phyloP scores from a whole-genome alignment of 2,329 filamentous ascomycete species.

The Davidsoniella neocaledoniae region DNA sequence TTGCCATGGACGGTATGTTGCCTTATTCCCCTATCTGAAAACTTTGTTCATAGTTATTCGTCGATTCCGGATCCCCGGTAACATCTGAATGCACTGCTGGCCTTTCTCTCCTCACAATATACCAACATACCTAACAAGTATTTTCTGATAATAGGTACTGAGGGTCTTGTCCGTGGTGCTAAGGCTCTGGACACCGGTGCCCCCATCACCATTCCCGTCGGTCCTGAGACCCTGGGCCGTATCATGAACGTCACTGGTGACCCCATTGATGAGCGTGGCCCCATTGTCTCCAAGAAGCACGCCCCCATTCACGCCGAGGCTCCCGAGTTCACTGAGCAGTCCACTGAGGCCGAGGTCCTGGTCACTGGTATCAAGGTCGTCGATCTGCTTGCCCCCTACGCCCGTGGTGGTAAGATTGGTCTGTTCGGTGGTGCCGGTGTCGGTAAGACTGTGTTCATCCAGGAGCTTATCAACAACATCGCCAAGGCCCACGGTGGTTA shows the following conservation, averaged over 20 bases:
- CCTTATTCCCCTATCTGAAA: not conserved
- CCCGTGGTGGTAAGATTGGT: slow-evolving; percentile 99
- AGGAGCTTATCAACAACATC: slow-evolving; percentile 99
- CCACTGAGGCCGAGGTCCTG: slow-evolving; percentile 87
- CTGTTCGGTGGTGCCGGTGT: slow-evolving; percentile 99
- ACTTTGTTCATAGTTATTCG: not conserved
- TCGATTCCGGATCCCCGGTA: not conserved
- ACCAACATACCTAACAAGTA: slow-evolving; percentile 2
- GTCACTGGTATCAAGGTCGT: slow-evolving; percentile 99
- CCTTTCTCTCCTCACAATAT: not conserved
- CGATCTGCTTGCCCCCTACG: slow-evolving; percentile 95
- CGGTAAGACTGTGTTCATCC: slow-evolving; percentile 99
- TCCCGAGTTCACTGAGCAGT: slow-evolving; percentile 86
- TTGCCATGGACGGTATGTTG: slow-evolving; percentile 96
- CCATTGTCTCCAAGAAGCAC: slow-evolving; percentile 82
- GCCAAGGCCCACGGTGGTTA: slow-evolving; percentile 99
- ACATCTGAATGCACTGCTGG: not conserved
- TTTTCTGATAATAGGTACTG: slow-evolving; percentile 56
- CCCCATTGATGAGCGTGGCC: slow-evolving; percentile 98
- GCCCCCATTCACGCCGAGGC: slow-evolving; percentile 88
- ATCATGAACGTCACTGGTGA: slow-evolving; percentile 99
- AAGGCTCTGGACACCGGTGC: slow-evolving; percentile 74
- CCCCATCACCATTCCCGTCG: slow-evolving; percentile 94
- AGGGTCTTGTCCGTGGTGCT: slow-evolving; percentile 93
- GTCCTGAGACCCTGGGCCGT: slow-evolving; percentile 81